Evolutionary conservation across 1,284 basidiomycete genomes (phyloP).

Genomic region (Rhodotorula sp.): DNA sequence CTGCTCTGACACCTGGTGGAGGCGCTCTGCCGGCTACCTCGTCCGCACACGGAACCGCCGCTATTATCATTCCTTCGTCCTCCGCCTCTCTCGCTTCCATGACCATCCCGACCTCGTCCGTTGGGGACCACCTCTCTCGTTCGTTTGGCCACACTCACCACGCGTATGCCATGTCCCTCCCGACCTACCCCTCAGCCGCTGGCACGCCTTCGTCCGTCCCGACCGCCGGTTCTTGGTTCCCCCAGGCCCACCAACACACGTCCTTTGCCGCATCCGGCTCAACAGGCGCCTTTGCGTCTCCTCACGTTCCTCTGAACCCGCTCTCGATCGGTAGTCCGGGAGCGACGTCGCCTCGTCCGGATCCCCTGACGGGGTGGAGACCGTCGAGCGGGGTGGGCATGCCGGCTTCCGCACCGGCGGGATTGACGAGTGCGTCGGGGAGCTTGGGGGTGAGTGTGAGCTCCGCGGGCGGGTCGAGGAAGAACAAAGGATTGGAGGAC

Average conservation of each 20-base stretch:
- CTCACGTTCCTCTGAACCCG: neutral
- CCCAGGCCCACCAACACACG: neutral
- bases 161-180: constrained; percentile 16
- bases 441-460: no score
- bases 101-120: neutral
- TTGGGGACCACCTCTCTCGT: neutral
- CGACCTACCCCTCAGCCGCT: neutral
- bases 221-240: constrained; percentile 12
- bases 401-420: constrained; percentile 2
- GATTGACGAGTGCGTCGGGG: neutral
- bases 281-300: neutral
- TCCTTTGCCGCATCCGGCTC: neutral
- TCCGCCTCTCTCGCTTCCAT: neutral
- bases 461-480: constrained; percentile 6
- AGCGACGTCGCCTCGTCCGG: neutral
- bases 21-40: neutral
- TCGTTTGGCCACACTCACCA: neutral
- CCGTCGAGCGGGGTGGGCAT: neutral
- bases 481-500: constrained; percentile 27
- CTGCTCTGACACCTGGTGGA: no score
- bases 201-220: constrained; percentile 15
- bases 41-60: neutral
- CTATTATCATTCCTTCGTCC: neutral
- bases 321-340: neutral
- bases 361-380: constrained; percentile 20